Conservation (phyloP, 1,139 yeast species). For the Blastobotrys serpentis region DNA sequence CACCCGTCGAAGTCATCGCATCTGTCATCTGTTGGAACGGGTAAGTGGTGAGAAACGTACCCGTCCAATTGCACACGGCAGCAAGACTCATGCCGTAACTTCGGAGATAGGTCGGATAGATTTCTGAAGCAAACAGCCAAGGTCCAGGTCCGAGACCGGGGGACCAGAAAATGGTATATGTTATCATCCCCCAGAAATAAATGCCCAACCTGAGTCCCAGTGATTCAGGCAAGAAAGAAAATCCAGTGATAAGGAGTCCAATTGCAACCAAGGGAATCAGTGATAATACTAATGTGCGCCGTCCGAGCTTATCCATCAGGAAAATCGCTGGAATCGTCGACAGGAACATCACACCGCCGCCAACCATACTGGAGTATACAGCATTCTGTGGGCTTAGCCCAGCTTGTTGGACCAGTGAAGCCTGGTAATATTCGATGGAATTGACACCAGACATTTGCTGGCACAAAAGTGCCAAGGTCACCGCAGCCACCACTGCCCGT, state of each 20-base stretch:
- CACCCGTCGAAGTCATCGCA: constrained; percentile 58
- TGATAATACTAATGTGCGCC: constrained; percentile 37
- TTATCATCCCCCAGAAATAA: constrained; percentile 20
- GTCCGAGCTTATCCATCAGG: constrained; percentile 59
- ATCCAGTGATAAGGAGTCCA: constrained; percentile 57
- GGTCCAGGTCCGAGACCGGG: constrained; percentile 21
- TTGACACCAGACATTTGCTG: constrained; percentile 38
- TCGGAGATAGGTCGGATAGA: constrained; percentile 52
- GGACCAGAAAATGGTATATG: constrained; percentile 20
- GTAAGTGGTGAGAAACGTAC: constrained; percentile 58
- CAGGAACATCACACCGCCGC: constrained; percentile 57
- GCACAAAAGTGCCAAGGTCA: constrained; percentile 16
- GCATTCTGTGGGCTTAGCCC: constrained; percentile 47
- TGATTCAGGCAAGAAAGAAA: constrained; percentile 16
- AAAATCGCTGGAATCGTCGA: constrained; percentile 63
- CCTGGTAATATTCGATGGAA: constrained; percentile 46
- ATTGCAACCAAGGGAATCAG: constrained; percentile 53
- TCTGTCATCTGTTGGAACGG: constrained; percentile 54
- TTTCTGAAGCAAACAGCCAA: constrained; percentile 52
- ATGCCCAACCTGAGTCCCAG: constrained; percentile 16
- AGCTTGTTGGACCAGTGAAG: constrained; percentile 56
- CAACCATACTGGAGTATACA: constrained; percentile 42
- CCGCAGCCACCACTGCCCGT: constrained; percentile 27
- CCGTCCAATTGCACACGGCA: constrained; percentile 36
- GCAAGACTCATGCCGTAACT: constrained; percentile 54